These are phyloP conservation scores for Leccinum fallax DNA, from an alignment of 1,284 basidiomycete genomes.

Conservation along the genomic window DNA sequence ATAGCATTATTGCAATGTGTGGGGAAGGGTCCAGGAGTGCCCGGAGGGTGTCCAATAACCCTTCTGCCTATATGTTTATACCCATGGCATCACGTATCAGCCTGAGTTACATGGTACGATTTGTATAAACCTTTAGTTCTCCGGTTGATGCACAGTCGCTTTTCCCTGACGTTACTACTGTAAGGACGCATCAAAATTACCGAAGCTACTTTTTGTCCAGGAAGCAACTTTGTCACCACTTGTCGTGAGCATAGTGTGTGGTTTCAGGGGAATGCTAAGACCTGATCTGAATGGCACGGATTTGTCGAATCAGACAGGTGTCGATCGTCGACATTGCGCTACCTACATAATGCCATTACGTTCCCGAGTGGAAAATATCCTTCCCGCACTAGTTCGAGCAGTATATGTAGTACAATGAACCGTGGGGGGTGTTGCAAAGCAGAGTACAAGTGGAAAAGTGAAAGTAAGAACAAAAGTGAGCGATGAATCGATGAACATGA, in stretches of 20 bases:
- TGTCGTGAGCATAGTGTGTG: neutral
- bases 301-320: neutral
- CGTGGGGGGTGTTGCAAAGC: neutral
- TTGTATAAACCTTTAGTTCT: too few species aligned
- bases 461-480: neutral
- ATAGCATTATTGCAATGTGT: too few species aligned
- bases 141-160: too few species aligned
- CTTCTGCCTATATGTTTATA: too few species aligned
- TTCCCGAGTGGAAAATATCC: constrained; percentile 10
- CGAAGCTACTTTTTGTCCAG: neutral
- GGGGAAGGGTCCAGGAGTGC: too few species aligned
- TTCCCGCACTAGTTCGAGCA: constrained; percentile 17
- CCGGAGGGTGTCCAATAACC: too few species aligned
- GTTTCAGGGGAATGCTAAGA: neutral
- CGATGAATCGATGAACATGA: constrained; percentile 20
- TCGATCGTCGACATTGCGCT: neutral
- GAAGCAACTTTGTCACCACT: neutral
- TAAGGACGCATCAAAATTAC: neutral
- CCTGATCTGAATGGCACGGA: neutral
- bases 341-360: constrained; percentile 8
- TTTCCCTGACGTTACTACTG: too few species aligned
- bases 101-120: too few species aligned
- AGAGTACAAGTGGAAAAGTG: neutral
- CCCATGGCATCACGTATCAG: neutral
- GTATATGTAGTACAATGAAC: constrained; percentile 23